phyloP scores from a whole-genome alignment of 768 basidiomycete species.

The Crepidotus variabilis region DNA sequence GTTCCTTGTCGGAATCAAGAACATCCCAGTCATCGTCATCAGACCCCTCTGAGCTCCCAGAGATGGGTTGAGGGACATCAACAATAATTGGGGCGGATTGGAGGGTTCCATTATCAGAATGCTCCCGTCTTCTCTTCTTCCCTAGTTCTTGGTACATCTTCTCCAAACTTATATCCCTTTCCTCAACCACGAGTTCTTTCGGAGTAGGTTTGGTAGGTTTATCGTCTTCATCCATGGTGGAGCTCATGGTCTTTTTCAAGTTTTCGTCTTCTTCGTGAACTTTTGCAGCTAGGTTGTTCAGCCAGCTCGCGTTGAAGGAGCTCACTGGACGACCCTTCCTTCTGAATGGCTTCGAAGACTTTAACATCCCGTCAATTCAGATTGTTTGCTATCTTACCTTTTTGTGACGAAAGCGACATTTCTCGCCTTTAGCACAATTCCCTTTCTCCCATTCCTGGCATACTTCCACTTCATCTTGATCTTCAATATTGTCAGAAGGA shows the following conservation, averaged over 20 bases:
- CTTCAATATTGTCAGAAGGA: neutral
- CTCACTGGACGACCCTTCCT: neutral
- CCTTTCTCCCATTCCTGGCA: conserved; percentile 6
- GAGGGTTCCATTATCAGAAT: neutral
- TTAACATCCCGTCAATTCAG: neutral
- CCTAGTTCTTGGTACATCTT: conserved; percentile 3
- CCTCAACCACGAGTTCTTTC: neutral
- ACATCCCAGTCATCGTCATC: neutral
- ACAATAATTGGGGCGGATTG: neutral
- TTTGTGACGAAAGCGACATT: conserved; percentile 5
- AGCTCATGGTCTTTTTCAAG: neutral
- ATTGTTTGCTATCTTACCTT: neutral
- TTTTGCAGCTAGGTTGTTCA: neutral
- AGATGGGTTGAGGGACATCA: neutral
- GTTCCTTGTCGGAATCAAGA: neutral
- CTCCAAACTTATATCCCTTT: neutral
- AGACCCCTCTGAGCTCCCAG: neutral
- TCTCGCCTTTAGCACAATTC: conserved; percentile 5
- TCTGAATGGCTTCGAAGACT: neutral
- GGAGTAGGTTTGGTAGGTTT: neutral
- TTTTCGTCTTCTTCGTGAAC: neutral
- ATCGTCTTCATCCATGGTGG: neutral
- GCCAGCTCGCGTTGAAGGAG: neutral
- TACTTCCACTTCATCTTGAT: neutral
- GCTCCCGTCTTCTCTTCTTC: neutral